A percentile compares a stretch with the other conserved stretches of the same genome.
Conservation (phyloP, 1,284 basidiomycete genomes). For the Takashimella koratensis region DNA sequence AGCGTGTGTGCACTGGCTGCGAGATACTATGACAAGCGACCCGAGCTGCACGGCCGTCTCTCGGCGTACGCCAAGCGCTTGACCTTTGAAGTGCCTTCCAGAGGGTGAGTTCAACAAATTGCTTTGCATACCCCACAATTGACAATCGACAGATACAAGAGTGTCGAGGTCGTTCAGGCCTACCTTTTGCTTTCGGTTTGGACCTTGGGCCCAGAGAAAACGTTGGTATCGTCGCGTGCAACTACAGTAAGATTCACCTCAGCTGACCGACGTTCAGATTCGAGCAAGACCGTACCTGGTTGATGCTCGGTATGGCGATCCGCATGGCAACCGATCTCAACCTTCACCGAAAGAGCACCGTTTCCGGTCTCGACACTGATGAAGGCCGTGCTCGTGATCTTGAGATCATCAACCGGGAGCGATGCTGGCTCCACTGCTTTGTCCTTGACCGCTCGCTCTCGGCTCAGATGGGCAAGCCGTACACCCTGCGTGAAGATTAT, state of each 20-base stretch:
- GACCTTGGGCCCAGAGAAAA: slow-evolving; percentile 86
- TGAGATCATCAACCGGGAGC: slow-evolving; percentile 80
- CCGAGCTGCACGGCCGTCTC: slow-evolving; percentile 76
- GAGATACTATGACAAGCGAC: slow-evolving; percentile 78
- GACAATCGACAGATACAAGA: slow-evolving; percentile 67
- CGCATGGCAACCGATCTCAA: slow-evolving; percentile 95
- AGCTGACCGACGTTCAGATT: slow-evolving; percentile 56
- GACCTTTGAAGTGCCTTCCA: slow-evolving; percentile 75
- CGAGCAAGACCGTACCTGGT: slow-evolving; percentile 95
- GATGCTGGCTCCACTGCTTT: slow-evolving; percentile 92
- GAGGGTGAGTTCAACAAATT: slow-evolving; percentile 46
- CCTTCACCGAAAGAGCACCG: slow-evolving; percentile 79
- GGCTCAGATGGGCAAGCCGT: slow-evolving; percentile 58
- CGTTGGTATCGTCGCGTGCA: slow-evolving; percentile 45
- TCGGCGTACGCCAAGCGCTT: slow-evolving; percentile 82
- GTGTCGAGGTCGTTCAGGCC: slow-evolving; percentile 89
- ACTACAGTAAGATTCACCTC: neutral
- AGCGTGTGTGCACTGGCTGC: slow-evolving; percentile 83
- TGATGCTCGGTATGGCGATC: slow-evolving; percentile 64
- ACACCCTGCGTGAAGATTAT: slow-evolving; percentile 56
- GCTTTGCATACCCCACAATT: too few species aligned
- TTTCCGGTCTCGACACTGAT: slow-evolving; percentile 63
- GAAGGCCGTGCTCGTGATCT: slow-evolving; percentile 55
- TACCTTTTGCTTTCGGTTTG: slow-evolving; percentile 77
- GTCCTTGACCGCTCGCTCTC: slow-evolving; percentile 83